Conservation (phyloP, 345 rosid species). For the Zanthoxylum bungeanum region DNA sequence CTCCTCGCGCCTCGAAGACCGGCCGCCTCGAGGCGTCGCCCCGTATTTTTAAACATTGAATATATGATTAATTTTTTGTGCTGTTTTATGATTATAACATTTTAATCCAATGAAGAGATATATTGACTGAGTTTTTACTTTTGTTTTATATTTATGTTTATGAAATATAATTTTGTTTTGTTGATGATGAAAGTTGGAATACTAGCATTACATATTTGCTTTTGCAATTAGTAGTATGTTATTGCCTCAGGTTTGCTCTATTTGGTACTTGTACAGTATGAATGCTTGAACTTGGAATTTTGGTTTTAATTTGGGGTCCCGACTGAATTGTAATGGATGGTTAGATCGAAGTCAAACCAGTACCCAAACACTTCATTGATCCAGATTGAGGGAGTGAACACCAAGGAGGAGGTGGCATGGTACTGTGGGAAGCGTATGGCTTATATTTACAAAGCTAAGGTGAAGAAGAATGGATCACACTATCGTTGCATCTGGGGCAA, state of each 20-base stretch:
- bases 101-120: neutral
- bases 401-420: constrained; percentile 80
- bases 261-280: neutral
- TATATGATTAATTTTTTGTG: too few relatives aligned
- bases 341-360: constrained; percentile 92
- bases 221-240: neutral
- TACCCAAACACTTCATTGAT: constrained; percentile 74
- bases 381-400: constrained; percentile 92
- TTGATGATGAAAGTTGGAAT: neutral
- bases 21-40: too few relatives aligned
- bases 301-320: too few relatives aligned
- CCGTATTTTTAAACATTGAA: too few relatives aligned
- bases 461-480: constrained; percentile 75
- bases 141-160: neutral
- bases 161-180: neutral
- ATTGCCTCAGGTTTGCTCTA: too few relatives aligned
- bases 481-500: constrained; percentile 98
- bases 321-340: too few relatives aligned
- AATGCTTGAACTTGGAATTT: too few relatives aligned
- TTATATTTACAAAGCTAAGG: constrained; percentile 89
- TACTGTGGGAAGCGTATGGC: constrained; percentile 88
- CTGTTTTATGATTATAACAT: neutral
- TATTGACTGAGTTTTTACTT: neutral
- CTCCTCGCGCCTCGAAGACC: too few relatives aligned
- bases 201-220: neutral